Conservation (phyloP, 106 monocot genomes). For the Alisma plantagoaquatica region DNA sequence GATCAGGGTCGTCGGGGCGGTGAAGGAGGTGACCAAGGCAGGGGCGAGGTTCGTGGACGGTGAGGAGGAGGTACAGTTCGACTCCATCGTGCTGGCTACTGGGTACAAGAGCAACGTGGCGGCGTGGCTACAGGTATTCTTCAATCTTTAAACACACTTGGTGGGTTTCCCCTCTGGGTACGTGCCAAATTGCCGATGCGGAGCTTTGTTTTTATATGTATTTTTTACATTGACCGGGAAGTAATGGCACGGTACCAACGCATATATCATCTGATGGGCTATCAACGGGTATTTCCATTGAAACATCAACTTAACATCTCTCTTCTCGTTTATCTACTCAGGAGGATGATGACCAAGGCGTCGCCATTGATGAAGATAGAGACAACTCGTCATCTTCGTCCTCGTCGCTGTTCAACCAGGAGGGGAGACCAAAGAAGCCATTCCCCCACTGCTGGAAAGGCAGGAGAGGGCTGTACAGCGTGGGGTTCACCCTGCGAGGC, state of each 20-base stretch:
- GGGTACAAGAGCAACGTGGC: slow-evolving; percentile 95
- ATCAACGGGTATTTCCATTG: too few relatives aligned
- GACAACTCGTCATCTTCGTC: too few relatives aligned
- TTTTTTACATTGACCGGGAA: not conserved
- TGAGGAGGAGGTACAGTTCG: slow-evolving; percentile 66
- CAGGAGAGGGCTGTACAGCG: slow-evolving; percentile 62
- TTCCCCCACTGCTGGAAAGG: slow-evolving; percentile 90
- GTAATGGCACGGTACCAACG: not conserved
- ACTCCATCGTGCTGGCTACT: slow-evolving; percentile 77
- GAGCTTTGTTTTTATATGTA: too few relatives aligned
- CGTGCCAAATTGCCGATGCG: too few relatives aligned
- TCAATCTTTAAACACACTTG: not conserved
- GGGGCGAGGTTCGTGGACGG: slow-evolving; percentile 83
- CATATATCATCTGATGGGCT: too few relatives aligned
- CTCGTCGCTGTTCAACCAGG: slow-evolving; percentile 55
- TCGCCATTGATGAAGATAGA: too few relatives aligned
- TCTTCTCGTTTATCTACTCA: too few relatives aligned
- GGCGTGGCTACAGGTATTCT: slow-evolving; percentile 81
- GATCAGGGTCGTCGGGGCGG: slow-evolving; percentile 56
- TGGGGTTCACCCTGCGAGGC: slow-evolving; percentile 82
- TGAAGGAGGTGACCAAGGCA: slow-evolving; percentile 60
- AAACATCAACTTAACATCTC: too few relatives aligned
- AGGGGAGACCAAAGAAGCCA: slow-evolving; percentile 47
- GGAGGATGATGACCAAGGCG: too few relatives aligned
- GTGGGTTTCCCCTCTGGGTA: not conserved